Evolutionary conservation across 2,329 filamentous ascomycete genomes (phyloP), one percentile per base, ranked within the genome.

Genomic region (Phaeosphaeria sp.): DNA sequence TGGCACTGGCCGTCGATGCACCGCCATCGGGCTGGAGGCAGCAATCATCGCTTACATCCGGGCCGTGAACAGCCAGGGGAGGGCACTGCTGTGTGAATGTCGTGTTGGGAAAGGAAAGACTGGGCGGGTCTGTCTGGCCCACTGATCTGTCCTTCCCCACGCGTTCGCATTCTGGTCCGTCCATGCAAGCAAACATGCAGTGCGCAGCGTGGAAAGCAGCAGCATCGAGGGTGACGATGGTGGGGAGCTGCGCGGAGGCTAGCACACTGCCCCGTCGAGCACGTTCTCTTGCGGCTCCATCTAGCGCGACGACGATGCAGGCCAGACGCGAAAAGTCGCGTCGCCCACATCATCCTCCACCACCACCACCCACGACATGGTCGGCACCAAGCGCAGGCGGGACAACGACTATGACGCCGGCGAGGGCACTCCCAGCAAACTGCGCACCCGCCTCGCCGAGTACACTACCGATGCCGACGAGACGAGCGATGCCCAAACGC

Each of bases 371-470:
- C 22, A 46, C 57, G 50, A 65, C 54, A 75, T 75, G 72, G 63
- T 67, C 52, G 68, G 71, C 65, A 68, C 62, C 47, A 76, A 76
- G 56, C 67, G 74, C 43, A 71, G 72, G 64, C 64, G 66, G 30
- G 68, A 71, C 27, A 60, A 71, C 17, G 57, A 63, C 43, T n/a
- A n/a, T n/a, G 66, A 67, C 20, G 55, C 50, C 25, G 66, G 71
- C 25, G 53, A 61, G 20, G 57, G 42, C 2, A 71, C 69, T 6
- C 71, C 72, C n/a, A 61, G 68, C 13, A 74, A 73, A 49, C 27
- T 71, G 8, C 72, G 69, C 47, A 59, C 66, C n/a, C 64, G 49
- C 25, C 54, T 63, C 24, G 52, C 56, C 25, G 46, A 63, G 11
- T 55, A 63, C 1, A 52, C 56, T 8, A 56, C 60, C 15, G 65